Base-by-base conservation (phyloP, 306 rosid species). In the Prunus kanzakura region DNA sequence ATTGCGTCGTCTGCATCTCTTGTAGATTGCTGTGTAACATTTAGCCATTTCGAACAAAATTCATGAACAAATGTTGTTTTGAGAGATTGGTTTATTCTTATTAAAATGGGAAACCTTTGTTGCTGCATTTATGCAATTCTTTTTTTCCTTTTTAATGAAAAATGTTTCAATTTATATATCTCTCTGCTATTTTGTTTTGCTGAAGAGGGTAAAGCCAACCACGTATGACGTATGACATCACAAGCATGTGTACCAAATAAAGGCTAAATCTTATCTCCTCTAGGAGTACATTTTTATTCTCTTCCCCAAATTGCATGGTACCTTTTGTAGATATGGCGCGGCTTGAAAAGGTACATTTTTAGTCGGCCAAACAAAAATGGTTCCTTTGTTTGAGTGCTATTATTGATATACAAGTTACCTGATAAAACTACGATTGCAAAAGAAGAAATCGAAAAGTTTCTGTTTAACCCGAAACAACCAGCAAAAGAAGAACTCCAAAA, bases 21-120 rank as follows among this genome's bases (percentile, higher is more conserved):
- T 76, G 86, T 85, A 78, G 86, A 81, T 47, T 80, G 43, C 80
- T 66, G 64, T 84, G 82, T 84, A 63, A 82, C 82, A 72, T 68
- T 72, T 72, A 41, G 58, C 78, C 72, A 71, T 65, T 90, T 80
- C 72, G 68, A 82, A 85, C 86, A 84, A 74, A 64, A 63, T 63
- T 73, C 69, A 67, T 69, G 69, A 52, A 72, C 67, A 55, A 23
- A 62, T 72, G 73, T 61, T 67, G 14, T 74, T 64, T 67, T 11
- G 30, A 63, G 82, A 57, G 32, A 76, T 74, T 47, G 64, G 50
- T 73, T 74, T 78, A 72, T 78, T 75, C 71, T n/a, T 78, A 15
- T n/a, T 78, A 15, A 64, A 50, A 61, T 27, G n/a, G 58, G 69
- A 61, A 63, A 64, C 41, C 50, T 35, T 51, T 70, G 43, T 56